These are phyloP conservation scores for Stephania japonica DNA, from an alignment of 164 flowering plant species.

Conservation along the genomic window DNA sequence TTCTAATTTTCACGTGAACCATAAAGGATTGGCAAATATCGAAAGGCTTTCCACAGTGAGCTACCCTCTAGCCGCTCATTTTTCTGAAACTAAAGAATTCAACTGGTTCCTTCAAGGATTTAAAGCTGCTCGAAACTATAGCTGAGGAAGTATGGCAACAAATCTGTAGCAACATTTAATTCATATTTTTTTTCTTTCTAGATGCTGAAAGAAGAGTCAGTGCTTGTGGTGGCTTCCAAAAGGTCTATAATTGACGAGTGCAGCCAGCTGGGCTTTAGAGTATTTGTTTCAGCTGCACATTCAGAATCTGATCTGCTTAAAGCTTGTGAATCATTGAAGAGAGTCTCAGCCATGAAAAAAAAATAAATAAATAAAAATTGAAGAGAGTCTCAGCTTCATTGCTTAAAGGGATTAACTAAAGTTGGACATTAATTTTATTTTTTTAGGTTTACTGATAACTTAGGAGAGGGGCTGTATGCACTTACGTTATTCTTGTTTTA, in stretches of 20 bases:
- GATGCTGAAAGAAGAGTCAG: constrained; percentile 61
- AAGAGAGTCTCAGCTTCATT: too few relatives aligned
- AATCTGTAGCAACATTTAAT: not conserved
- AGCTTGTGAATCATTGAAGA: constrained; percentile 41
- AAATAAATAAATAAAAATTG: too few relatives aligned
- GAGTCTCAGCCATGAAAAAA: too few relatives aligned
- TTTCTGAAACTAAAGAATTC: constrained; percentile 59
- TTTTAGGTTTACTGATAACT: too few relatives aligned
- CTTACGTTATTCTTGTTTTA: too few relatives aligned
- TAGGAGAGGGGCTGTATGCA: too few relatives aligned
- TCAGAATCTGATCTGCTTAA: constrained; percentile 63
- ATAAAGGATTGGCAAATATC: constrained; percentile 60
- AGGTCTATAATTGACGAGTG: constrained; percentile 80
- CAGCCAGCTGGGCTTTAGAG: constrained; percentile 55
- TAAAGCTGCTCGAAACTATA: constrained; percentile 62
- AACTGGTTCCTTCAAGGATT: constrained; percentile 58
- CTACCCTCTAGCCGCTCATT: constrained; percentile 61
- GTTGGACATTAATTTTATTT: not conserved
- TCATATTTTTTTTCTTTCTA: constrained; percentile 24
- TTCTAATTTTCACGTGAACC: not conserved
- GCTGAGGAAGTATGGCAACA: constrained; percentile 49
- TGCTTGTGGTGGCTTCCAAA: constrained; percentile 61
- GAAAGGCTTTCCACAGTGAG: constrained; percentile 62
- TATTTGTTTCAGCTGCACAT: constrained; percentile 83
- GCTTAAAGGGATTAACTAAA: constrained; percentile 8